Conservation (phyloP, 108 stramenopile genomes). For the Nitzschia inconspicua region DNA sequence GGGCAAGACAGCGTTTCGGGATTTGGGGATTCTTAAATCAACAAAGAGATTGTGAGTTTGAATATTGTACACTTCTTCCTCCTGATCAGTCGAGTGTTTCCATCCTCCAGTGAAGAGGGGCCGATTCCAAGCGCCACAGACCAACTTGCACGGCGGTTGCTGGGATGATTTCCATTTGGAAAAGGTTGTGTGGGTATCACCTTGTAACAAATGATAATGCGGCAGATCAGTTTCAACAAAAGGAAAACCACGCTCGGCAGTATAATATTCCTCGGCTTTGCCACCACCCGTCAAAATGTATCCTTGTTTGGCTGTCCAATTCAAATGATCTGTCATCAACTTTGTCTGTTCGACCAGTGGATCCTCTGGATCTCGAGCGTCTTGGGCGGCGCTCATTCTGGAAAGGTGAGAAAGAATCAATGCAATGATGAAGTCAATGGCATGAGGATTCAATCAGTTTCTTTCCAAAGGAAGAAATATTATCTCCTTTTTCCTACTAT, state of each 20-base stretch:
- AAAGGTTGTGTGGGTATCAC: constrained; percentile 49
- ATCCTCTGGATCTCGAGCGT: too few species aligned
- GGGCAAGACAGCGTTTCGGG: constrained; percentile 34
- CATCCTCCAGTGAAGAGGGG: constrained; percentile 82
- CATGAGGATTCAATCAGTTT: too few species aligned
- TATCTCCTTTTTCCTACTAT: too few species aligned
- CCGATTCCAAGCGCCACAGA: constrained; percentile 82
- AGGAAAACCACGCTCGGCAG: constrained; percentile 62
- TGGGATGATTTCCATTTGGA: not conserved
- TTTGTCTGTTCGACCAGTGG: too few species aligned
- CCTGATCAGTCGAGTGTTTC: constrained; percentile 73
- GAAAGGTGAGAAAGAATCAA: too few species aligned
- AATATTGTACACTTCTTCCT: constrained; percentile 76
- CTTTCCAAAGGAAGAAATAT: too few species aligned
- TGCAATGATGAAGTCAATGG: too few species aligned
- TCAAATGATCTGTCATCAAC: too few species aligned
- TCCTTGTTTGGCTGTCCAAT: constrained; percentile 78
- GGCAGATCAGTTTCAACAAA: constrained; percentile 74
- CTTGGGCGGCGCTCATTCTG: too few species aligned
- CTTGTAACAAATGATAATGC: constrained; percentile 62
- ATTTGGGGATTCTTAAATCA: constrained; percentile 80
- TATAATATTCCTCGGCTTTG: constrained; percentile 46
- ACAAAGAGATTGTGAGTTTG: constrained; percentile 84
- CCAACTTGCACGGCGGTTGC: constrained; percentile 6
- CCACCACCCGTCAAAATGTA: constrained; percentile 73